These are phyloP conservation scores for Lathyrus aphaca DNA, from an alignment of 306 rosid genomes.

Conservation along the genomic window DNA sequence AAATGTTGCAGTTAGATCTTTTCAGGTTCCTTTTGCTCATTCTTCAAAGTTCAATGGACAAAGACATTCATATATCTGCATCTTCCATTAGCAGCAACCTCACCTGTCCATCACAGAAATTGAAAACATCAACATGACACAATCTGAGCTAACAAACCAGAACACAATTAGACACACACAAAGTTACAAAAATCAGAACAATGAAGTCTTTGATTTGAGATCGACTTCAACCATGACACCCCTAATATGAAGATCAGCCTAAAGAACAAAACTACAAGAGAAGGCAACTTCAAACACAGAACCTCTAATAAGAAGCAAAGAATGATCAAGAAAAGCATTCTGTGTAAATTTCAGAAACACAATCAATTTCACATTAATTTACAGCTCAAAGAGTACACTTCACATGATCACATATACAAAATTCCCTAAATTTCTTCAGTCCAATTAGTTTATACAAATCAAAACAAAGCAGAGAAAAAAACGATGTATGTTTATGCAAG, in stretches of 20 bases:
- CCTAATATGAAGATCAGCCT: not conserved
- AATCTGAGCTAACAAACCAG: constrained; percentile 47
- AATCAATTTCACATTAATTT: not conserved
- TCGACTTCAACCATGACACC: too few relatives aligned
- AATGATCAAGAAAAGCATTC: constrained; percentile 1
- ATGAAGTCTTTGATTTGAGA: too few relatives aligned
- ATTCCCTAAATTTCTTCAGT: not conserved
- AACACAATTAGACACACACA: constrained; percentile 29
- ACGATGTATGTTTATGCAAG: too few relatives aligned
- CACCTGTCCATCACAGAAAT: constrained; percentile 80
- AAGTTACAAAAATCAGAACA: constrained; percentile 10
- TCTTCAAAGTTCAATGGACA: constrained; percentile 90
- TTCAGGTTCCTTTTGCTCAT: constrained; percentile 56
- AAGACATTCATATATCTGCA: constrained; percentile 77
- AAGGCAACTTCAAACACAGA: not conserved
- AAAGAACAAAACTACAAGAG: not conserved
- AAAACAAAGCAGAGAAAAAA: not conserved
- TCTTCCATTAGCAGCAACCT: constrained; percentile 73
- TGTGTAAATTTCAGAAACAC: constrained; percentile 4
- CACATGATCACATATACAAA: not conserved
- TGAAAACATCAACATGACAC: constrained; percentile 84
- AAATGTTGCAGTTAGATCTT: constrained; percentile 52
- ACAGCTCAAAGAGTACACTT: too few relatives aligned
- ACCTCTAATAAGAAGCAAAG: not conserved
- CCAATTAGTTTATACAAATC: too few relatives aligned